Evolutionary conservation across 2,329 filamentous ascomycete genomes (phyloP).

Genomic region (Periconia sp.): DNA sequence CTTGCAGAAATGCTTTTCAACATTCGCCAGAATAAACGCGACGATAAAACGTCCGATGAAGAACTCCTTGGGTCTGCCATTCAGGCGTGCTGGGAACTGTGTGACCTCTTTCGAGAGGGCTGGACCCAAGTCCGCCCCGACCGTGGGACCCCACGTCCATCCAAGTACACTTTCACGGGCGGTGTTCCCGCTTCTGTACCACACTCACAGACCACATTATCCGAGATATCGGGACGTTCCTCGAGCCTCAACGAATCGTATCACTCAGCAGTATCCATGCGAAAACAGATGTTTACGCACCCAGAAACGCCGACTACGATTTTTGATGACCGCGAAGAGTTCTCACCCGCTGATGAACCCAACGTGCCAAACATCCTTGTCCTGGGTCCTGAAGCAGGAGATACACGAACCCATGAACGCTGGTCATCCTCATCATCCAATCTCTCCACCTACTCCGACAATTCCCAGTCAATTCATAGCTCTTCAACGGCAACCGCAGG

Average conservation of each 20-base stretch:
- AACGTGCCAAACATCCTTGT: slow-evolving; percentile 86
- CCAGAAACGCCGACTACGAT: slow-evolving; percentile 94
- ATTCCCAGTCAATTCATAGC: slow-evolving; percentile 57
- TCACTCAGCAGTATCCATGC: slow-evolving; percentile 47
- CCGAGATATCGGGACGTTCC: slow-evolving; percentile 36
- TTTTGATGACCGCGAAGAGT: slow-evolving; percentile 79
- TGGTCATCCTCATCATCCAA: slow-evolving; percentile 80
- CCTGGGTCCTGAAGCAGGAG: slow-evolving; percentile 67
- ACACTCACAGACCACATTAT: slow-evolving; percentile 35
- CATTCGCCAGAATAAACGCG: slow-evolving; percentile 77
- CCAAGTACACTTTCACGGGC: slow-evolving; percentile 67
- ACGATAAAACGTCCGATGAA: slow-evolving; percentile 73
- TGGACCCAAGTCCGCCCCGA: slow-evolving; percentile 90
- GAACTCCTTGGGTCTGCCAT: slow-evolving; percentile 85
- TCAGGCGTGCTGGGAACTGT: slow-evolving; percentile 92
- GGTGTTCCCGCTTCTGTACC: slow-evolving; percentile 46
- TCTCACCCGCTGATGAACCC: slow-evolving; percentile 73
- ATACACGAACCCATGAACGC: slow-evolving; percentile 58
- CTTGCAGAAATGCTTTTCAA: slow-evolving; percentile 92
- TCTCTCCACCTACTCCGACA: slow-evolving; percentile 76
- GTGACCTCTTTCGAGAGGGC: slow-evolving; percentile 87
- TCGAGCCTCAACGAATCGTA: slow-evolving; percentile 52
- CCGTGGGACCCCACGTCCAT: slow-evolving; percentile 79
- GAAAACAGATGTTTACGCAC: slow-evolving; percentile 37
- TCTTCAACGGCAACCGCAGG: slow-evolving; percentile 71